A percentile compares a stretch with the other conserved stretches of the same genome.
phyloP scores from a whole-genome alignment of 805 yeast genomes.

The Teunomyces panamensis region DNA sequence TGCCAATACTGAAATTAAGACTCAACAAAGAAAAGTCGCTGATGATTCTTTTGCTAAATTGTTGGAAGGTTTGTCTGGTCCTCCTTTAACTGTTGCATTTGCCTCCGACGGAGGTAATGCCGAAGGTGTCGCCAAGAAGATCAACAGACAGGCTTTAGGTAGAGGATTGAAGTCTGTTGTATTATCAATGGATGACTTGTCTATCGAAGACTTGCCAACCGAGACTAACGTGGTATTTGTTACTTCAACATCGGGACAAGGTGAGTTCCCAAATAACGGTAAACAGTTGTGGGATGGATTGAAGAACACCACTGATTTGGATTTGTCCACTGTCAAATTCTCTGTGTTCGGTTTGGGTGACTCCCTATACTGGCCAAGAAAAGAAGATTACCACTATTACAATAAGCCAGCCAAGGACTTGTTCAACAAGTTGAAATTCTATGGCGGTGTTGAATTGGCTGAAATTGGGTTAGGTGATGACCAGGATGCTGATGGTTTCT shows the following conservation, averaged over 20 bases:
- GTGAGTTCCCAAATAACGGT: conserved; percentile 84
- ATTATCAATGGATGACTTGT: conserved; percentile 66
- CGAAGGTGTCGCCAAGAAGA: conserved; percentile 72
- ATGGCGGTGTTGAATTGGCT: conserved; percentile 72
- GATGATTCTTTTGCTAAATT: conserved; percentile 73
- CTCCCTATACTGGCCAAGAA: conserved; percentile 93
- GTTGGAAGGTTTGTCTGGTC: conserved; percentile 86
- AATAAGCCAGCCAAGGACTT: conserved; percentile 87
- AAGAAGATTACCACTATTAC: conserved; percentile 90
- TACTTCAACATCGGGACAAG: conserved; percentile 80
- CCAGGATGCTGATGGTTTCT: conserved; percentile 94
- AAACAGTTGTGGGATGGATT: conserved; percentile 72
- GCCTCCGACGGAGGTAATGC: conserved; percentile 95
- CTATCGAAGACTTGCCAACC: conserved; percentile 68
- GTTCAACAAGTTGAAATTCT: conserved; percentile 55
- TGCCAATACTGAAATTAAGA: conserved; percentile 56
- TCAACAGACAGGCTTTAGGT: conserved; percentile 73
- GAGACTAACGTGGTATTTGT: conserved; percentile 69
- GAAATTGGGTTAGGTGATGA: conserved; percentile 92
- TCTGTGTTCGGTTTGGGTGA: conserved; percentile 80
- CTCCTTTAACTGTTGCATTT: conserved; percentile 80
- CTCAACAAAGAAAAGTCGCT: conserved; percentile 62
- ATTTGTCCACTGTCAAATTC: conserved; percentile 53
- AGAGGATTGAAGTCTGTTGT: conserved; percentile 72
- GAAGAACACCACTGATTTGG: conserved; percentile 60